Evolutionary conservation across 2,329 filamentous ascomycete genomes (phyloP), one percentile per base, ranked within the genome.

Genomic region (Apiospora rasikravindrae): DNA sequence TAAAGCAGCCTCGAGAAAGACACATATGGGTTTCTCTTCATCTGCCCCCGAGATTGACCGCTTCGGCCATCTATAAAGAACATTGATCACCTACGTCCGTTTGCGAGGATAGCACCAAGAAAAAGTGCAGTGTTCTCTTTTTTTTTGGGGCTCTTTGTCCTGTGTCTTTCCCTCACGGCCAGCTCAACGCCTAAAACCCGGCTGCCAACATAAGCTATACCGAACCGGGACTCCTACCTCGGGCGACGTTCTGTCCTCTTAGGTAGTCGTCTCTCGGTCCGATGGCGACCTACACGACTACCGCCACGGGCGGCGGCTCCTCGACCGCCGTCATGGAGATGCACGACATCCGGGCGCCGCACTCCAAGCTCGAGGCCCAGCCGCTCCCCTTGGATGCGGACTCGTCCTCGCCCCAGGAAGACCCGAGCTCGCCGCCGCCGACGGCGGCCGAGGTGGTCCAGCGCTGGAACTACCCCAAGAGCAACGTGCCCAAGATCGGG

Each of bases 391-490:
- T n/a, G 2, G 49, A 16, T 1, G 53, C 42, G 16, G 44, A 19
- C 16, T 47, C 44, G 5, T 6, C 44, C 44, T 64, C 57, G 4
- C 33, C 57, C 0, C 57, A 37, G 8, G 53, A 37, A 2, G 29
- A 37, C 53, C 53, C 53, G 53, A 22, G 53, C 53, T 61, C 76
- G n/a, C 72, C 74, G 33, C 75, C 78, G n/a, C 73, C 37, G 53
- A 73, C 74, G n/a, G 71, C 75, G 11, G 29, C 74, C 10, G 75
- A 77, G n/a, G 74, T 74, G n/a, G 73, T 77, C n/a, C 78, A 88
- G 77, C 83, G 80, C 73, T 88, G 83, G 89, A 89, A 86, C 75
- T 80, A 83, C 74, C 85, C 88, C 66, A 83, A 80, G 16, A 79
- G 80, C 2, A 90, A 89, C 72, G 81, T 84, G 2, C 81, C 82